Evolutionary conservation across 768 basidiomycete species (phyloP).

Genomic region (Dioszegia hungarica): DNA sequence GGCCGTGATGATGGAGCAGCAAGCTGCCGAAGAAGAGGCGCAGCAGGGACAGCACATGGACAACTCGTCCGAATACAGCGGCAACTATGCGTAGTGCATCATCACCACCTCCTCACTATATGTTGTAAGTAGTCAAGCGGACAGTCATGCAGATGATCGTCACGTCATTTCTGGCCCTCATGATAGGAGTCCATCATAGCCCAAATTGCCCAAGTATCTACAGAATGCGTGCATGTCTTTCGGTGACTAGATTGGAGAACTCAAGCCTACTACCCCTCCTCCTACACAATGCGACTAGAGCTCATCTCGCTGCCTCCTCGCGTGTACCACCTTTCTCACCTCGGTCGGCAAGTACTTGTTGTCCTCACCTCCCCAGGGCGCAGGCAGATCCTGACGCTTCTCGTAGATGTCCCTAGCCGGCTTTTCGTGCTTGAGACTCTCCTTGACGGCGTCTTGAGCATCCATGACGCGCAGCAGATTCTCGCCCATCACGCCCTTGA

Average conservation of each 20-base stretch:
- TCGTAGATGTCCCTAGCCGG: constrained; percentile 18
- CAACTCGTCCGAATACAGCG: background rate
- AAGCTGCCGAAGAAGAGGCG: constrained; percentile 38
- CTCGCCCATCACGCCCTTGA: constrained; percentile 22
- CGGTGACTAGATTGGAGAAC: too few species aligned
- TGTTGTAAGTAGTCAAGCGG: too few species aligned
- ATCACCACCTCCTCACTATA: too few species aligned
- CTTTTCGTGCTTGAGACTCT: background rate
- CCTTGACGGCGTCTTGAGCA: constrained; percentile 14
- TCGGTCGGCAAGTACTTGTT: constrained; percentile 15
- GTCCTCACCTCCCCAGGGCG: constrained; percentile 23
- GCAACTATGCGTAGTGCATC: background rate
- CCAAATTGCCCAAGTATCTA: too few species aligned
- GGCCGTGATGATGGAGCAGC: constrained; percentile 64
- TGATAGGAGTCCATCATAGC: too few species aligned
- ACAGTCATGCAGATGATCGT: too few species aligned
- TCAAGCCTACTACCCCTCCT: too few species aligned
- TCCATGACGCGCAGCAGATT: constrained; percentile 27
- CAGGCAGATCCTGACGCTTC: constrained; percentile 23
- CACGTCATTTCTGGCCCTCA: too few species aligned
- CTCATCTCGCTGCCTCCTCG: constrained; percentile 10
- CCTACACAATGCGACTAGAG: too few species aligned
- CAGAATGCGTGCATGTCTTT: too few species aligned
- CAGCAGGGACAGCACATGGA: background rate
- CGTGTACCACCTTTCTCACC: constrained; percentile 10